Percentiles rank a stretch among this genome's conserved stretches.
These are phyloP conservation scores for Suaeda aralocaspica DNA, from an alignment of 148 eudicot species.

Conservation along the genomic window DNA sequence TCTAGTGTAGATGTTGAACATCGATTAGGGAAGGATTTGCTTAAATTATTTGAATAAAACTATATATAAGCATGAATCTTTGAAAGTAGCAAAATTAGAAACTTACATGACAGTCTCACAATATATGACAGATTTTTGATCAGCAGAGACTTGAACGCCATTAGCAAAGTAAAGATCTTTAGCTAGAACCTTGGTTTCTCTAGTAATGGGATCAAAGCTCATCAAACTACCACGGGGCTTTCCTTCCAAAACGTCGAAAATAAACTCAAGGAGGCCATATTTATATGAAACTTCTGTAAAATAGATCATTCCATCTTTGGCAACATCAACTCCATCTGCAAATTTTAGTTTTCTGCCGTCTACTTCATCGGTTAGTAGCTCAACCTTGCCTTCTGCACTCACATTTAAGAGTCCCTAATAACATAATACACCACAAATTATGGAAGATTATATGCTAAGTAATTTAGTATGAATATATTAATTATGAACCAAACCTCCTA, in stretches of 20 bases:
- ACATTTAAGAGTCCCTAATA: slow-evolving; percentile 60
- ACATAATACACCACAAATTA: background rate
- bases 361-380: slow-evolving; percentile 48
- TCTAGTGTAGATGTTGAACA: no score
- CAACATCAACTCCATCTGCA: slow-evolving; percentile 58
- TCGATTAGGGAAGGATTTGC: no score
- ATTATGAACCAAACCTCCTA: no score
- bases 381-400: slow-evolving; percentile 35
- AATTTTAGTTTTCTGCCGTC: slow-evolving; percentile 54
- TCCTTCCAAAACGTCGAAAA: slow-evolving; percentile 38
- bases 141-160: slow-evolving; percentile 57
- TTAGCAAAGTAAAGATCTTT: slow-evolving; percentile 54
- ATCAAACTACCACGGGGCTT: slow-evolving; percentile 58
- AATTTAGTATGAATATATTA: no score
- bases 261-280: slow-evolving; percentile 11
- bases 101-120: slow-evolving; percentile 60
- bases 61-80: no score
- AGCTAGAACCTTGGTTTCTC: slow-evolving; percentile 40
- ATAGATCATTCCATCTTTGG: slow-evolving; percentile 55
- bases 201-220: slow-evolving; percentile 56
- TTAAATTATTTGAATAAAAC: no score
- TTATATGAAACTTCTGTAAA: slow-evolving; percentile 72
- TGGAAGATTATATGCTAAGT: no score
- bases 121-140: slow-evolving; percentile 45
- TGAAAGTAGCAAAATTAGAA: background rate